phyloP scores from a whole-genome alignment of 345 rosid genomes.

The Ceriops zippeliana region DNA sequence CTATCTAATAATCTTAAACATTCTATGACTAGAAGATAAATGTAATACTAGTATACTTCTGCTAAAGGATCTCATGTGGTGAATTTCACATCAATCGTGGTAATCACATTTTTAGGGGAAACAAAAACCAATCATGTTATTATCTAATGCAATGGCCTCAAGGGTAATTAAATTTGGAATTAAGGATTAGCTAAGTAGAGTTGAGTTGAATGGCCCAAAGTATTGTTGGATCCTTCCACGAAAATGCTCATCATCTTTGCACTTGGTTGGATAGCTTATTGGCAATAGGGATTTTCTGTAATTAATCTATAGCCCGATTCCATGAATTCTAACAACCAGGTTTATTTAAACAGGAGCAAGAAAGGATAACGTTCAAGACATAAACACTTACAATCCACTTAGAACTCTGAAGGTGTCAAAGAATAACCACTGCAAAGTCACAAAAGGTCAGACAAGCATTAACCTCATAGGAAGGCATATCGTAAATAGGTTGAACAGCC shows the following conservation, averaged over 20 bases:
- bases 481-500: slow-evolving; percentile 51
- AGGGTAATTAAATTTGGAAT: too few species aligned
- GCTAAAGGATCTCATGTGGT: neutral
- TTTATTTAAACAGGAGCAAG: neutral
- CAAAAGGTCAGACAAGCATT: slow-evolving; percentile 57
- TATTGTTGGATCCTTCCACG: too few species aligned
- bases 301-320: too few species aligned
- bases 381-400: slow-evolving; percentile 51
- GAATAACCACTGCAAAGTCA: slow-evolving; percentile 60
- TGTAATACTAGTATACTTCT: neutral
- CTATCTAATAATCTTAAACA: neutral
- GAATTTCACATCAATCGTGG: too few species aligned
- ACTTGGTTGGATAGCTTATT: too few species aligned
- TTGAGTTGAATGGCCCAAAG: too few species aligned
- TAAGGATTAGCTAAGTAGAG: too few species aligned
- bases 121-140: too few species aligned
- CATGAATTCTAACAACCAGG: neutral
- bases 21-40: neutral
- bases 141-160: too few species aligned
- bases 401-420: slow-evolving; percentile 55
- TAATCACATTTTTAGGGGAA: too few species aligned
- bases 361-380: neutral
- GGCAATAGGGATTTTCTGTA: too few species aligned
- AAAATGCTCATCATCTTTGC: too few species aligned
- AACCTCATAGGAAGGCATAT: slow-evolving; percentile 61